Evolutionary conservation across 2,329 filamentous ascomycete species (phyloP), one percentile per base, ranked within the genome.

Genomic region (Xylariales sp.): DNA sequence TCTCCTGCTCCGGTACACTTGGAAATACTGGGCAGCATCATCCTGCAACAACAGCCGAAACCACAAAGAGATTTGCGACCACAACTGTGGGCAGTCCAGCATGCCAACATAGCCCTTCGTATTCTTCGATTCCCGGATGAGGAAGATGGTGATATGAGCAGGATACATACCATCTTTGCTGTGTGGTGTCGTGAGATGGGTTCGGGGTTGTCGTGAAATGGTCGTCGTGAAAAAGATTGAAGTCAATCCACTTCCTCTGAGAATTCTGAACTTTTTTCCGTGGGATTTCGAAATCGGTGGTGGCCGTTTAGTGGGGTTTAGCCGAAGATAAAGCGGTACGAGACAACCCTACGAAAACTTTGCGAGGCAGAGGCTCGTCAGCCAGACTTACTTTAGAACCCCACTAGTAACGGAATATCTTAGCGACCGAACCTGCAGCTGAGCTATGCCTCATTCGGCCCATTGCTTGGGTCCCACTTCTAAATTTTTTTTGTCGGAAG

Each of bases 101-200:
- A n/a, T n/a, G n/a, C n/a, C n/a, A n/a, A n/a, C n/a, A n/a, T n/a
- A n/a, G n/a, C n/a, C n/a, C n/a, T n/a, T n/a, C n/a, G n/a, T n/a
- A n/a, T n/a, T n/a, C n/a, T n/a, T n/a, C n/a, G n/a, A n/a, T n/a
- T n/a, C n/a, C n/a, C n/a, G n/a, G n/a, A n/a, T n/a, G n/a, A n/a
- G n/a, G n/a, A n/a, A n/a, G n/a, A n/a, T n/a, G n/a, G n/a, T n/a
- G n/a, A n/a, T n/a, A n/a, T n/a, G n/a, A 20, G 37, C 32, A 25
- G 24, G 33, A 38, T 38, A 71, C 67, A 66, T 67, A 78, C 74
- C 74, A 78, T 78, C 67, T 75, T 70, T 67, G 63, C 67, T 68
- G 65, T 66, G 62, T 53, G 52, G 60, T 60, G 63, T 62, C 67
- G 66, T 63, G 64, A 70, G 70, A 70, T 66, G 68, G 67, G 65